Evolutionary conservation across 306 rosid species (phyloP), one percentile per base, ranked within the genome.

Genomic region (Pterocarpus macrocarpus): DNA sequence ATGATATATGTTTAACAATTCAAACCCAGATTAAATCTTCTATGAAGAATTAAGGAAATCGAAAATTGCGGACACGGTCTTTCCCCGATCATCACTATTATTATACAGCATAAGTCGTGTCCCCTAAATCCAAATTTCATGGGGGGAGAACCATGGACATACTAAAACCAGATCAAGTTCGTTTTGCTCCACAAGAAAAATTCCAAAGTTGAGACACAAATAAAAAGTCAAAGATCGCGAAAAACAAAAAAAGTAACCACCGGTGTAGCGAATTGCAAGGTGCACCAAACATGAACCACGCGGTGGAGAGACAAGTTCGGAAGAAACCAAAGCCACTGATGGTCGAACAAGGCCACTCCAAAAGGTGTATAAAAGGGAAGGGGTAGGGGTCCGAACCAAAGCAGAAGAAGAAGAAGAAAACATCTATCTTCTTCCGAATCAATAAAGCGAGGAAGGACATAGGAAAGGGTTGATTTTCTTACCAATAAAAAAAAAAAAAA

Each of bases 351-450:
- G 10, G 2, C 3, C 8, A 8, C 5, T 41, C 16, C 52, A 12
- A 49, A 49, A 11, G 38, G 39, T 68, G 11, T 90, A 90, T 89
- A 90, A 81, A 87, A 87, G 75, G 80, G 69, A 14, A 80, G 47
- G 69, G 2, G 38, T 0, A 12, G 0, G 5, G 34, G 1, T 0
- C 5, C 2, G 4, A n/a, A 4, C 0, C 0, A 67, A 59, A 35
- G 52, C 70, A 87, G 87, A 86, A 85, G 85, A 80, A 80, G 85
- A 80, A 80, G 82, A 63, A 52, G 2, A 14, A 32, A 39, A 10
- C 44, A 39, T 39, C 67, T 33, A 36, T 84, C 89, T 88, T 81
- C 91, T 90, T 86, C 89, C 66, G 59, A n/a, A 67, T 38, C 64
- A 32, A 39, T 10, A 76, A 32, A 36, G 0, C 3, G 22, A 32